Evolutionary conservation across 2,329 filamentous ascomycete genomes (phyloP).

Genomic region (Rhynchosporium secalis): DNA sequence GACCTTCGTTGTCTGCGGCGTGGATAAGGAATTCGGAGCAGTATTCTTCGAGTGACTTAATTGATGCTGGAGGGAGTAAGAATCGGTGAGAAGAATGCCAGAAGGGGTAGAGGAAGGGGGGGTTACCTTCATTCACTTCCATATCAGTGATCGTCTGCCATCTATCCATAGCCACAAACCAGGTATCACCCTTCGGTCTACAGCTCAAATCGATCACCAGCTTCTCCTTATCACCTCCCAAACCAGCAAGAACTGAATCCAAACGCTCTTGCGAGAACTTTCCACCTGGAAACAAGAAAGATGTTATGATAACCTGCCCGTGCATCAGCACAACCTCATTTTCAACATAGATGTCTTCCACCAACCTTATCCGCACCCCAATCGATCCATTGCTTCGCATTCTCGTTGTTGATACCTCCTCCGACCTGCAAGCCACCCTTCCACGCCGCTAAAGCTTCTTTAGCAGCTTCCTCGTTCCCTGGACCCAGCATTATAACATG

Average conservation of each 20-base stretch:
- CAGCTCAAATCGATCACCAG: slow-evolving; percentile 96
- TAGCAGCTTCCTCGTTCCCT: slow-evolving; percentile 78
- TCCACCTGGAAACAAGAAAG: slow-evolving; percentile 84
- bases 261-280: slow-evolving; percentile 78
- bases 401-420: slow-evolving; percentile 86
- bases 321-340: slow-evolving; percentile 24
- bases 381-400: slow-evolving; percentile 84
- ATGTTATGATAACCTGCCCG: slow-evolving; percentile 90
- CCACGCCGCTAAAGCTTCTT: slow-evolving; percentile 77
- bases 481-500: slow-evolving; percentile 97
- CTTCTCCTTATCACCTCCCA: slow-evolving; percentile 74
- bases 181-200: slow-evolving; percentile 68
- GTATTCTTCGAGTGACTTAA: slow-evolving; percentile 79
- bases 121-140: slow-evolving; percentile 80
- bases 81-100: background rate
- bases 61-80: slow-evolving; percentile 61
- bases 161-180: slow-evolving; percentile 99
- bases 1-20: slow-evolving; percentile 92
- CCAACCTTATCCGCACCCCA: slow-evolving; percentile 84
- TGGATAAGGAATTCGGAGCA: slow-evolving; percentile 97
- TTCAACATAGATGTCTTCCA: background rate
- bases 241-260: slow-evolving; percentile 68
- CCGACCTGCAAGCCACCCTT: slow-evolving; percentile 81
- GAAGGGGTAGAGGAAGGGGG: background rate
- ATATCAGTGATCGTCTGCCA: slow-evolving; percentile 98